phyloP scores from a whole-genome alignment of 495 filamentous ascomycete genomes.

The Daldinia concentrica region DNA sequence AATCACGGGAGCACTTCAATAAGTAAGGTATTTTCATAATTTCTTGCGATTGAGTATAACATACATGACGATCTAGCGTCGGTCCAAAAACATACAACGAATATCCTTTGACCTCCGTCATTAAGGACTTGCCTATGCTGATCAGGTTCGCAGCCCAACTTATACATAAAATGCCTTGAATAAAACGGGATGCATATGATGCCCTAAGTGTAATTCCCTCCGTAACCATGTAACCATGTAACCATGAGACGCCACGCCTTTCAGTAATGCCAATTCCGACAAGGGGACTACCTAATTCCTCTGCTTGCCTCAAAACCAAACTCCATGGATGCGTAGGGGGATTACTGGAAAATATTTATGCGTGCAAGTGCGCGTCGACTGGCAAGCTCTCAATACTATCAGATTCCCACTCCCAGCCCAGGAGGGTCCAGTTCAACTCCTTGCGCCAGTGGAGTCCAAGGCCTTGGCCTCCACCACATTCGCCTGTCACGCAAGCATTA shows the following conservation, averaged over 20 bases:
- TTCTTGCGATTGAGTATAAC: neutral
- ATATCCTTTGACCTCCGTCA: conserved; percentile 22
- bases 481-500: conserved; percentile 42
- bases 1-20: neutral
- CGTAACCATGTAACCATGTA: conserved; percentile 3
- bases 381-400: conserved; percentile 46
- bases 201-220: neutral
- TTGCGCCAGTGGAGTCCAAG: conserved; percentile 93
- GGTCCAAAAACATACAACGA: conserved; percentile 26
- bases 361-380: conserved; percentile 52
- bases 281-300: conserved; percentile 62
- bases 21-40: neutral
- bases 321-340: conserved; percentile 11
- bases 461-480: conserved; percentile 60
- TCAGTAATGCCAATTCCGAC: conserved; percentile 39
- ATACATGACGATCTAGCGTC: neutral
- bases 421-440: conserved; percentile 91
- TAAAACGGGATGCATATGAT: conserved; percentile 12
- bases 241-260: conserved; percentile 15
- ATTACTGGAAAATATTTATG: conserved; percentile 39
- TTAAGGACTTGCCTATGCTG: neutral
- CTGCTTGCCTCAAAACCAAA: conserved; percentile 51
- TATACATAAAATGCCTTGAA: conserved; percentile 15
- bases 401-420: conserved; percentile 82
- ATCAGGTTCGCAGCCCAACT: neutral